Base-by-base conservation (phyloP, 805 yeast genomes). In the Yamadazyma tumulicola region DNA sequence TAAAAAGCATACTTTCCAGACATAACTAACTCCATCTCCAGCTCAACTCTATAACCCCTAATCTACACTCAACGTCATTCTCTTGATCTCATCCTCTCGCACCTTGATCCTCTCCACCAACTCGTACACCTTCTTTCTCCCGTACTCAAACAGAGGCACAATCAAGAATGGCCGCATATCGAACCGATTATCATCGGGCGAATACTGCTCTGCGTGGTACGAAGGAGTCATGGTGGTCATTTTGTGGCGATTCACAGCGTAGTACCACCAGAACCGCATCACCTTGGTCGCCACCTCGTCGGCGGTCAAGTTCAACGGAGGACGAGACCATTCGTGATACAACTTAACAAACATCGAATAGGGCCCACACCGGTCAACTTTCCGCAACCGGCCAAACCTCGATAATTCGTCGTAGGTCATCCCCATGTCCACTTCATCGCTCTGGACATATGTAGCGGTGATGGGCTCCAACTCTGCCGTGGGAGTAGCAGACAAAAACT, bases 381-480 rank as follows among this genome's bases (percentile, higher is more conserved):
- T 93, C 46, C 99, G 75, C 42, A 93, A 71, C 39, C 84, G 74
- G 10, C 99, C 99, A 66, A 93, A 89, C 5, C 84, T 69, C 21
- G 96, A 82, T 40, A 93, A 72, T 55, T 93, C 98, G 45, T 89
- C 95, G 52, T 93, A 93, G 0, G 96, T 85, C 82, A 94, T 84
- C 2, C 99, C 99, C 99, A 93, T 93, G 54, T 93, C 99, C 10
- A 77, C 79, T 59, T 93, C 99, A 58, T 93, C 99, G 20, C 95
- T 84, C 59, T 93, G 99, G 11, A 91, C 94, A 49, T 93, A 91
- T 37, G 78, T 72, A 45, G 83, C 80, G 0, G 98, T 93, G 35
- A 87, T 91, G 22, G 99, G 99, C 53, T 93, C 99, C 33, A 93
- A 73, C 57, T 93, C 99, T 0, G 99, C 99, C 0, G 98, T 91